Conservation (phyloP, 257 asterid genomes). For the Galeopsis tetrahit region DNA sequence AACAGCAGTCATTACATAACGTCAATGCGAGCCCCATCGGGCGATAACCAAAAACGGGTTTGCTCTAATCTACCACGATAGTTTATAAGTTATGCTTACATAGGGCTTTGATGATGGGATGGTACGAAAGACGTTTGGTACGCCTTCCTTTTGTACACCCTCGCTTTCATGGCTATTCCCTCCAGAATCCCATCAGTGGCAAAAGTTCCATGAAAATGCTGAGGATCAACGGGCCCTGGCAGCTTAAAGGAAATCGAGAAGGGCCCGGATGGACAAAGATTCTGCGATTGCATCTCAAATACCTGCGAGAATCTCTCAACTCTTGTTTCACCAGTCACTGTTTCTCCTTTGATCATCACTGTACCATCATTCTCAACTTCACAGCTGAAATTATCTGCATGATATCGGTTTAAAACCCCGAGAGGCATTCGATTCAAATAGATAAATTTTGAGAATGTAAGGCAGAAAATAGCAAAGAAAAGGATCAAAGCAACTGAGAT, state of each 20-base stretch:
- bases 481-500: not conserved
- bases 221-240: conserved; percentile 91
- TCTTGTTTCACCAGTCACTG: conserved; percentile 60
- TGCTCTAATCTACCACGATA: not conserved
- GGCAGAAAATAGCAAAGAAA: not conserved
- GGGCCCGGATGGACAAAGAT: conserved; percentile 77
- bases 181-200: conserved; percentile 81
- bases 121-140: not conserved
- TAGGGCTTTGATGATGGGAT: not conserved
- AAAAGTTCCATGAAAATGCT: conserved; percentile 69
- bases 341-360: conserved; percentile 69
- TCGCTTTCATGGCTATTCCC: conserved; percentile 65
- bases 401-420: not conserved
- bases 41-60: conserved; percentile 13
- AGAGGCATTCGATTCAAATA: conserved; percentile 1
- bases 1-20: not conserved
- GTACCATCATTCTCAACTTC: conserved; percentile 76
- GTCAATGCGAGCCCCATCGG: not conserved
- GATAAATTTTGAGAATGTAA: conserved; percentile 11
- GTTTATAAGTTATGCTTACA: not conserved
- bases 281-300: conserved; percentile 80
- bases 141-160: not conserved
- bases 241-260: conserved; percentile 75
- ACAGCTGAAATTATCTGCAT: conserved; percentile 78
- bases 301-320: conserved; percentile 52